Evolutionary conservation across 2,329 filamentous ascomycete genomes (phyloP), one percentile per base, ranked within the genome.

Genomic region (Exophiala calicioides): DNA sequence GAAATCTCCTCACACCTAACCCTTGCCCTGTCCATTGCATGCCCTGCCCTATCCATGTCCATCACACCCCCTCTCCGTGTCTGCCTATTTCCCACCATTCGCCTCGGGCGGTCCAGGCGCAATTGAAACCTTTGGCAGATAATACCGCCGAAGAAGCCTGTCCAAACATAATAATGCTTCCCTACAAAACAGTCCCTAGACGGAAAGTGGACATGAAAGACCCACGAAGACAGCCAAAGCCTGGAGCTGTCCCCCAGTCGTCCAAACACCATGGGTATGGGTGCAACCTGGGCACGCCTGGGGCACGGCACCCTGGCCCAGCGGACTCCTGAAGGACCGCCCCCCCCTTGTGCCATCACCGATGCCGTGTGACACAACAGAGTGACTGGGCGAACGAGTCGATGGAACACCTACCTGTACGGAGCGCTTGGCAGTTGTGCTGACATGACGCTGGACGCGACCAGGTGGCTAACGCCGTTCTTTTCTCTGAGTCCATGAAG

Each of bases 391-490:
- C 63, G 48, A 77, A 79, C 0, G 59, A 55, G 31, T 67, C 62
- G 34, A 65, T 63, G 12, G n/a, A n/a, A n/a, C n/a, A n/a, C n/a
- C n/a, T n/a, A n/a, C n/a, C n/a, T n/a, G n/a, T n/a, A n/a, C n/a
- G n/a, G n/a, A n/a, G n/a, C n/a, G n/a, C n/a, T n/a, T n/a, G n/a
- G n/a, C 64, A 57, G 39, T 66, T 66, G 15, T 79, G 79, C 42
- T 79, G 75, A 12, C n/a, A 74, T 74, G 9, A 67, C 68, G 44
- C 78, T 78, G 43, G 78, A 61, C 21, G 77, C 76, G 54, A 75
- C 71, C 8, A 79, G 73, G 44, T 78, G 75, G 2, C 76, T 74
- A 13, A 77, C 66, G 9, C 74, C 75, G 52, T 76, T n/a, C n/a
- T n/a, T n/a, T n/a, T n/a, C n/a, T n/a, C n/a, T n/a, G n/a, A n/a